Evolutionary conservation across 768 basidiomycete species (phyloP), one percentile per base, ranked within the genome.

Genomic region (Mycena leptocephala): DNA sequence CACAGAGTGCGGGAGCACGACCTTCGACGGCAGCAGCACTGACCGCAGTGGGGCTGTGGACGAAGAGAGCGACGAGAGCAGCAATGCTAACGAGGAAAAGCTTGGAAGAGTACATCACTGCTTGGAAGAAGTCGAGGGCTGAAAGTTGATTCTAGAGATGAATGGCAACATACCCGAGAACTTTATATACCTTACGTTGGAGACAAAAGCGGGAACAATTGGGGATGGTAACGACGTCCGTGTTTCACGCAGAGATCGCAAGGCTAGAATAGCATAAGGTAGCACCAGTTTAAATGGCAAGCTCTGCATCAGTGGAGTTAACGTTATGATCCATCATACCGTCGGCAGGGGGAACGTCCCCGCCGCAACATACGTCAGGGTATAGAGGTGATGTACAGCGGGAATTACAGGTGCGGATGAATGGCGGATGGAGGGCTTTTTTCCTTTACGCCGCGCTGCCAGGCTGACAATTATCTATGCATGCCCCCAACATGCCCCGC

Each of bases 81-180:
- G 61, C 61, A 26, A 43, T 26, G 37, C 61, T 63, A 37, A 41
- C 10, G 39, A 63, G 37, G 37, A 63, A 41, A 63, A 63, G 61
- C 24, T 43, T 63, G 61, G 61, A 41, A 18, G n/a, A 63, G 39
- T 63, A 41, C 61, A 63, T 63, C 37, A 41, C 35, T 63, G 61
- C 61, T 63, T 63, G 61, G 41, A 43, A 63, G 61, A 63, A 39
- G 61, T 63, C 26, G 39, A 41, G 61, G 41, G 61, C n/a, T 63
- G 37, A 63, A 26, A 63, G 39, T 63, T 63, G 61, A 63, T 63
- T 63, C 61, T 63, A 63, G 39, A 26, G 61, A 63, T 63, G 61
- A 43, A 63, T 63, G 37, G 37, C 61, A 35, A 37, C 22, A 33
- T 61, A 63, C 37, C 32, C 59, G 59, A 61, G 33, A 37, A 56